phyloP scores from a whole-genome alignment of 495 filamentous ascomycete genomes.

The Penicillium manginii region DNA sequence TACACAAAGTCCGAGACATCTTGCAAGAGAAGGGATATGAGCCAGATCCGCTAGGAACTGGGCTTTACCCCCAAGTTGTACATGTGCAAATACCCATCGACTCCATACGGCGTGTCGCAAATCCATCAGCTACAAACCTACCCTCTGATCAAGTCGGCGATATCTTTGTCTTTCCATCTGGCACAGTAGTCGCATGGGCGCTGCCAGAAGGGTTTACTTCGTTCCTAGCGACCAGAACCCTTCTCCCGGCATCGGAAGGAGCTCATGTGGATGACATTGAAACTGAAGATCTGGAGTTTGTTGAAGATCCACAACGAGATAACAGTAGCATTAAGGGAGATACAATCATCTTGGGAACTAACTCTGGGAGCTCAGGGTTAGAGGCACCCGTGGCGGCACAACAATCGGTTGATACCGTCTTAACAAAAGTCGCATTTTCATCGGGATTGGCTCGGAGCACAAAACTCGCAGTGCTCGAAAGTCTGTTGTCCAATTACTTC shows the following conservation, averaged over 20 bases:
- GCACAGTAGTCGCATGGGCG: conserved; percentile 91
- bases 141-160: conserved; percentile 72
- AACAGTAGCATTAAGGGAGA: conserved; percentile 83
- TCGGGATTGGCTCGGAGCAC: conserved; percentile 92
- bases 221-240: conserved; percentile 70
- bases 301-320: conserved; percentile 74
- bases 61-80: conserved; percentile 67
- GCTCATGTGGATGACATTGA: conserved; percentile 71
- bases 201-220: conserved; percentile 71
- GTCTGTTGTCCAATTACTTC: conserved; percentile 79
- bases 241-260: conserved; percentile 75
- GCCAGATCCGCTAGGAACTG: conserved; percentile 63
- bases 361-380: conserved; percentile 27
- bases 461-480: conserved; percentile 94
- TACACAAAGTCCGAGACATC: conserved; percentile 70
- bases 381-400: conserved; percentile 22
- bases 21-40: conserved; percentile 71
- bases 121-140: conserved; percentile 60
- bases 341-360: conserved; percentile 87
- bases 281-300: conserved; percentile 87
- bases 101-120: conserved; percentile 53
- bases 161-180: conserved; percentile 95
- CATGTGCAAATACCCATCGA: conserved; percentile 63
- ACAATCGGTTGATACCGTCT: conserved; percentile 69
- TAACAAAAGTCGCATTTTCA: conserved; percentile 95